Evolutionary conservation across 73 alveolate genomes (phyloP), one percentile per base, ranked within the genome.

Genomic region (Paramecium sexaurelia): DNA sequence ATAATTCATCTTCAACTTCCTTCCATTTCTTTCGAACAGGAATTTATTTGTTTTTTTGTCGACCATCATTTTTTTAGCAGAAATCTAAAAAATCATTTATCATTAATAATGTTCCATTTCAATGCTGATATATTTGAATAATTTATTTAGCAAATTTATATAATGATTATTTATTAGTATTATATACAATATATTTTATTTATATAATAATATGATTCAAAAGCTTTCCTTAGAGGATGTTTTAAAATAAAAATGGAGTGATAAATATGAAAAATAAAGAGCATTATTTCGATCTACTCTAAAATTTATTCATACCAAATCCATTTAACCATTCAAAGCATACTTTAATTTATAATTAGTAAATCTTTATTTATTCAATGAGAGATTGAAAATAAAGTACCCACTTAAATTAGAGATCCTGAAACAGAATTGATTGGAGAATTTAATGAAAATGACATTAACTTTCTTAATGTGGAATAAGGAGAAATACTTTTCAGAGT

Each of bases 291-390:
- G 90, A 37, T 78, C 90, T 27, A 45, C 75, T 20, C 20, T 78
- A n/a, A 78, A 78, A 78, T 78, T 41, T 47, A 45, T 78, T 20
- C 90, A 78, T 24, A 40, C 43, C 27, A 78, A 24, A 41, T 11
- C 43, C 6, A 29, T 27, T 24, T n/a, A n/a, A 24, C 68, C 68
- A 22, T 45, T 78, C 27, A 45, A 41, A 43, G 75, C 55, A 5
- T 78, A 78, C 13, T 78, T 78, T 45, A 78, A 78, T 43, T 43
- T 78, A 78, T n/a, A 78, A 78, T 78, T 78, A 33, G 90, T 78
- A 40, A 47, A 37, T 78, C 36, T 1, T 29, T 7, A 2, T 24
- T 17, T 9, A 37, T 39, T 78, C 45, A 29, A 1, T 33, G n/a
- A 24, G 73, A 78, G 90, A 75, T 75, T 75, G 89, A 39, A 39